These are phyloP conservation scores for Chrysoporthe austroafricana DNA, from an alignment of 2,329 filamentous ascomycete genomes.

Conservation along the genomic window DNA sequence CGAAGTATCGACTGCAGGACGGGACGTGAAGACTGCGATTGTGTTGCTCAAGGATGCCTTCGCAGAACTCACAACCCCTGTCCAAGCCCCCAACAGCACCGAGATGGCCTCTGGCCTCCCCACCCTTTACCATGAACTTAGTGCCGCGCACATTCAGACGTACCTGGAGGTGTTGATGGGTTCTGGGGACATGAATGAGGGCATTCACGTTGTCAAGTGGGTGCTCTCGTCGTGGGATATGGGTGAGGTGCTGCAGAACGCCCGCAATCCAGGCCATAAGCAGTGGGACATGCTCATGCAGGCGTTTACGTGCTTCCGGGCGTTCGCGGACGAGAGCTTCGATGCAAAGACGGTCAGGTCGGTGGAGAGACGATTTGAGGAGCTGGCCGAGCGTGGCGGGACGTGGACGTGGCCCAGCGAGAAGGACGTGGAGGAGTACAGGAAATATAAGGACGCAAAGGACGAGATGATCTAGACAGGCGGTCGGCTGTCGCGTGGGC, in stretches of 20 bases:
- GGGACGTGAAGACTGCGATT: constrained; percentile 26
- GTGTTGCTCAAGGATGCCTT: constrained; percentile 30
- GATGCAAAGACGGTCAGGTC: constrained; percentile 36
- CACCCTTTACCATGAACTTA: constrained; percentile 47
- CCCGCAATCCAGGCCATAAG: constrained; percentile 42
- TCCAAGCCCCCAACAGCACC: constrained; percentile 31
- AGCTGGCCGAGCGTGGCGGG: constrained; percentile 34
- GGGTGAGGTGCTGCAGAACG: constrained; percentile 39
- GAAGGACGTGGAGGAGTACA: constrained; percentile 41
- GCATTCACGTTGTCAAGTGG: constrained; percentile 63
- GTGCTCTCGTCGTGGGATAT: constrained; percentile 53
- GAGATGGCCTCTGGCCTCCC: constrained; percentile 15
- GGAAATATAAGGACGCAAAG: constrained; percentile 18
- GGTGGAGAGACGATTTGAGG: constrained; percentile 36
- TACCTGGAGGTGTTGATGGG: constrained; percentile 68
- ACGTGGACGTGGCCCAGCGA: constrained; percentile 45
- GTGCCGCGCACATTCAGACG: constrained; percentile 53
- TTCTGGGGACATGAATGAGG: constrained; percentile 61
- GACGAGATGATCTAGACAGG: background rate
- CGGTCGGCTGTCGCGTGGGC: background rate
- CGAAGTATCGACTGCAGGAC: background rate
- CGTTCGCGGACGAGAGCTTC: constrained; percentile 49
- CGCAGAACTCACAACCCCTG: constrained; percentile 34
- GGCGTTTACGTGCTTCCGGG: constrained; percentile 46
- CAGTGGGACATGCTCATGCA: constrained; percentile 38